A percentile compares a stretch with the other conserved stretches of the same genome.
These are phyloP conservation scores for Coniochaeta sp. DNA, from an alignment of 2,329 filamentous ascomycete species.

Conservation along the genomic window DNA sequence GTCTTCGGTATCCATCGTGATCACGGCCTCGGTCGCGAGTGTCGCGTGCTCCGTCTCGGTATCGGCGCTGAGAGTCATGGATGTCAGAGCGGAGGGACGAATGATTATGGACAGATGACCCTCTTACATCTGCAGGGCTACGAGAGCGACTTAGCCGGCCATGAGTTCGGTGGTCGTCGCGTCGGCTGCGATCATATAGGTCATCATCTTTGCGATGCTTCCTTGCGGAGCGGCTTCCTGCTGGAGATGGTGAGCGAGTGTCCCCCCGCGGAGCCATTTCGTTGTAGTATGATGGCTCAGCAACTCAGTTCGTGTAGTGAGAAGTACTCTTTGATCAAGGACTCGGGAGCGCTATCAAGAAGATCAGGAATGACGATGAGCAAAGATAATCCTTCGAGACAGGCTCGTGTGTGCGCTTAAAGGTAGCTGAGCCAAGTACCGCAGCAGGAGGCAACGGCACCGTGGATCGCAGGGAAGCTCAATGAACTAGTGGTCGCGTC, in stretches of 20 bases:
- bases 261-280: constrained; percentile 57
- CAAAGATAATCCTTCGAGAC: not conserved
- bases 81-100: constrained; percentile 30
- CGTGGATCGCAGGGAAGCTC: not conserved
- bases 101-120: constrained; percentile 10
- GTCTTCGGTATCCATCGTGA: constrained; percentile 52
- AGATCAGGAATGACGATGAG: not conserved
- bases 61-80: constrained; percentile 40
- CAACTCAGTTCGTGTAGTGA: constrained; percentile 19
- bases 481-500: not conserved
- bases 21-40: constrained; percentile 45
- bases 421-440: not conserved
- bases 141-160: constrained; percentile 46
- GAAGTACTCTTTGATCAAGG: constrained; percentile 17
- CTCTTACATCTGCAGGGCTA: constrained; percentile 53
- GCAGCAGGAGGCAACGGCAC: not conserved
- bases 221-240: constrained; percentile 75
- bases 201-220: constrained; percentile 56
- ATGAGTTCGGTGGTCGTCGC: constrained; percentile 40
- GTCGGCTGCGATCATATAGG: constrained; percentile 43
- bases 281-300: constrained; percentile 20
- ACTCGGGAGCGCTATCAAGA: not conserved
- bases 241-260: constrained; percentile 86
- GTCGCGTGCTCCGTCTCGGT: constrained; percentile 43
- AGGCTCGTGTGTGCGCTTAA: not conserved